Percentiles rank a stretch among this genome's conserved stretches.
Conservation (phyloP, 441 rosid genomes). For the Mallotus repandus region DNA sequence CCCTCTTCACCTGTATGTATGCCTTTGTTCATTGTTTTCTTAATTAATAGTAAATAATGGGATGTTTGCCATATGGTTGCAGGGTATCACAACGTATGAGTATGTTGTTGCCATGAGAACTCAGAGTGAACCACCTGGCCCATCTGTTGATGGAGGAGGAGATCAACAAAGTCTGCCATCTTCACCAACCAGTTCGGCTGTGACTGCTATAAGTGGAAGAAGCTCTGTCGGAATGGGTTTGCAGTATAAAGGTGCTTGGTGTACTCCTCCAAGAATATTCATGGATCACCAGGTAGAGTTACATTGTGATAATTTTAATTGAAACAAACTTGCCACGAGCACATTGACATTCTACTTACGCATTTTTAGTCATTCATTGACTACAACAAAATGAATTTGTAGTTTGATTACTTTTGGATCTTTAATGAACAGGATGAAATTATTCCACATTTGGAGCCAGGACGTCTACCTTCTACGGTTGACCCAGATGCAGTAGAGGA, state of each 20-base stretch:
- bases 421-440: constrained; percentile 67
- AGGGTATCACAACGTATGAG: constrained; percentile 97
- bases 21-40: background rate
- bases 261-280: constrained; percentile 97
- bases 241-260: constrained; percentile 87
- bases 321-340: background rate
- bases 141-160: constrained; percentile 61
- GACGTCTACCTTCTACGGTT: constrained; percentile 70
- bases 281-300: constrained; percentile 81
- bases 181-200: constrained; percentile 85
- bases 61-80: constrained; percentile 21
- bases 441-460: constrained; percentile 84
- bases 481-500: constrained; percentile 63
- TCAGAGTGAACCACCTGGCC: constrained; percentile 78
- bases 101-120: constrained; percentile 94
- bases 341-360: background rate
- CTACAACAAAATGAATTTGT: background rate
- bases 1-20: background rate
- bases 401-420: constrained; percentile 13
- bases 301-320: background rate
- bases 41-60: background rate
- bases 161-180: constrained; percentile 71
- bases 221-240: constrained; percentile 84
- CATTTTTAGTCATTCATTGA: constrained; percentile 4
- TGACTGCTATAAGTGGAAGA: constrained; percentile 89